Percentiles rank a stretch among this genome's conserved stretches.
phyloP scores from a whole-genome alignment of 495 filamentous ascomycete genomes.

The Penicillium cosmopolitanum region DNA sequence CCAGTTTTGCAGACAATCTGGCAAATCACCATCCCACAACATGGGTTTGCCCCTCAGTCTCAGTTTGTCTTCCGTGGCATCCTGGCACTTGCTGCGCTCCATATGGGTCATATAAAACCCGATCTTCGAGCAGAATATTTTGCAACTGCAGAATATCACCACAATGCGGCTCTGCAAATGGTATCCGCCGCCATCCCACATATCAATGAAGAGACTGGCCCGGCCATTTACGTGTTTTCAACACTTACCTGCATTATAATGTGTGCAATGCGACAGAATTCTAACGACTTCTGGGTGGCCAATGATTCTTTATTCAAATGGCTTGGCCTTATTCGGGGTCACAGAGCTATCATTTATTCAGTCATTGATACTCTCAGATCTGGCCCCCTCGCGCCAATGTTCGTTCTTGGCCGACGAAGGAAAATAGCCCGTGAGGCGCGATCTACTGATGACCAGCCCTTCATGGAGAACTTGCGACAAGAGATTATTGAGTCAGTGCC shows the following conservation, averaged over 20 bases:
- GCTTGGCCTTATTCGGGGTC: constrained; percentile 15
- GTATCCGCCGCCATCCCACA: constrained; percentile 35
- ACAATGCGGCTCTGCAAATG: constrained; percentile 42
- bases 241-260: constrained; percentile 40
- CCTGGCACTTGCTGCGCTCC: constrained; percentile 21
- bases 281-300: constrained; percentile 37
- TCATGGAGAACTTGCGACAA: constrained; percentile 10
- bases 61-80: constrained; percentile 22
- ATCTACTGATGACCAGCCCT: constrained; percentile 9
- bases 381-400: constrained; percentile 17
- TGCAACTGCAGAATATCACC: constrained; percentile 40
- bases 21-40: constrained; percentile 36
- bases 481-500: constrained; percentile 17
- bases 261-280: constrained; percentile 37
- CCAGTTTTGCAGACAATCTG: constrained; percentile 14
- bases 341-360: constrained; percentile 9
- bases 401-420: constrained; percentile 9
- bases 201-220: constrained; percentile 36
- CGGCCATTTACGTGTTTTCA: constrained; percentile 43
- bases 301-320: constrained; percentile 31
- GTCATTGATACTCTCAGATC: constrained; percentile 5
- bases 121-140: constrained; percentile 37
- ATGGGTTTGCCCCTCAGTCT: constrained; percentile 5
- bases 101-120: constrained; percentile 32
- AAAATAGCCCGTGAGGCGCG: constrained; percentile 12